These are phyloP conservation scores for Hypomyces rosellus DNA, from an alignment of 2,329 filamentous ascomycete species.

Conservation along the genomic window DNA sequence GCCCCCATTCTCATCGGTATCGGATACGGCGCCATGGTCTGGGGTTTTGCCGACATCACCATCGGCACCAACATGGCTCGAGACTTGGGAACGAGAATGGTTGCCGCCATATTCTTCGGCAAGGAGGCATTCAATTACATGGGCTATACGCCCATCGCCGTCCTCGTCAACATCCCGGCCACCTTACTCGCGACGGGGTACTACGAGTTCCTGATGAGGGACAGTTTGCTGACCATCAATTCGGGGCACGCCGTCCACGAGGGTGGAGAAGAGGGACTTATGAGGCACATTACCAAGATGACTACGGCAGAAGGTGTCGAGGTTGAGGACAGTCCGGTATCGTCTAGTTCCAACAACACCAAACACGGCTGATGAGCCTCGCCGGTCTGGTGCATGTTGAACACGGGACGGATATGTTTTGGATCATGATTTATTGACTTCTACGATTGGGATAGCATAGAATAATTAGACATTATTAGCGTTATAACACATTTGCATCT, in stretches of 20 bases:
- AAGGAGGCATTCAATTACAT: conserved; percentile 20
- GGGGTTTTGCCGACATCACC: conserved; percentile 50
- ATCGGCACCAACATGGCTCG: conserved; percentile 52
- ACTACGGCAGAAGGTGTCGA: conserved; percentile 3
- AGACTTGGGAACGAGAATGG: conserved; percentile 53
- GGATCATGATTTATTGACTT: too few species aligned
- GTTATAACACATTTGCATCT: too few species aligned
- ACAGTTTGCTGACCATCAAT: conserved; percentile 45
- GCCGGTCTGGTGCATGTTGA: too few species aligned
- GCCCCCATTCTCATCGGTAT: conserved; percentile 51
- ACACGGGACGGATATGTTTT: too few species aligned
- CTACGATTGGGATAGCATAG: too few species aligned
- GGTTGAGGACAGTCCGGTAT: background rate
- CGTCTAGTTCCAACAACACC: too few species aligned
- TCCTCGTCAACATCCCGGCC: conserved; percentile 51
- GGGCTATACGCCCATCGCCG: conserved; percentile 44
- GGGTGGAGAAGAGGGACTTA: conserved; percentile 15
- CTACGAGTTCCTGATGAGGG: conserved; percentile 49
- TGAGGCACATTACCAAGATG: conserved; percentile 13
- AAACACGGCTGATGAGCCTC: too few species aligned
- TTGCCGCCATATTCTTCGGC: conserved; percentile 48
- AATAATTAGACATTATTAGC: too few species aligned
- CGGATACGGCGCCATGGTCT: conserved; percentile 47
- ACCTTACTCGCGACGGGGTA: conserved; percentile 48
- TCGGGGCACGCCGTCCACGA: conserved; percentile 35